Base-by-base conservation (phyloP, 179 eudicot species). In the Sideroxylon spinosum region DNA sequence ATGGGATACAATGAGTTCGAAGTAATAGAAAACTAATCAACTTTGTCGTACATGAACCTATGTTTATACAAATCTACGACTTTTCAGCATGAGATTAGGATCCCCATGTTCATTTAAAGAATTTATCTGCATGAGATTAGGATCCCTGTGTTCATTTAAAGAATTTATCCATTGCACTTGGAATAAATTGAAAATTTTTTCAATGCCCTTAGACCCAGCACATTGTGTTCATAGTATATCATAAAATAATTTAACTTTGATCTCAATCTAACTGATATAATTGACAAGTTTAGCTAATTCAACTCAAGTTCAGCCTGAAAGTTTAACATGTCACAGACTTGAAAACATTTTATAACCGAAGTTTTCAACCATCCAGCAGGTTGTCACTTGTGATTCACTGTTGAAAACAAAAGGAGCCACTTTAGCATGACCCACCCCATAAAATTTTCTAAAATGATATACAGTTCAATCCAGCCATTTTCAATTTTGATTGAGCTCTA, bases 1-100 rank as follows among this genome's bases (percentile, higher is more conserved):
- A 55, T 9, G 74, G 44, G 46, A 73, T 20, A 48, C 48, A 70
- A 75, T 72, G 37, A 55, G 55, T 73, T 14, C 65, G 65, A 68
- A 14, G 55, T 75, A 57, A 17, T 49, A 73, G 14, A 69, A 62
- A 52, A 46, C 12, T 37, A 50, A 65, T 76, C 62, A 49, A 9
- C 49, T 0, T 6, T 26, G 29, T 8, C 2, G 17, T 0, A 49
- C 57, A 26, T 16, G 16, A 49, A 29, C 48, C 69, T 20, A 44
- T 9, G 44, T 63, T 61, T 19, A 17, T 46, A 63, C 57, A 48
- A 25, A 25, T 76, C 59, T 48, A 75, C 23, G 46, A 37, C 6
- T 57, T 32, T 19, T 74, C 6, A 37, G 13, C 3, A 74, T 59
- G 26, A 32, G 29, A 73, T 57, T 74, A 13, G 7, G 65, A 37